Base-by-base conservation (phyloP, 1,284 basidiomycete species). In the Cryptococcus hybrid region DNA sequence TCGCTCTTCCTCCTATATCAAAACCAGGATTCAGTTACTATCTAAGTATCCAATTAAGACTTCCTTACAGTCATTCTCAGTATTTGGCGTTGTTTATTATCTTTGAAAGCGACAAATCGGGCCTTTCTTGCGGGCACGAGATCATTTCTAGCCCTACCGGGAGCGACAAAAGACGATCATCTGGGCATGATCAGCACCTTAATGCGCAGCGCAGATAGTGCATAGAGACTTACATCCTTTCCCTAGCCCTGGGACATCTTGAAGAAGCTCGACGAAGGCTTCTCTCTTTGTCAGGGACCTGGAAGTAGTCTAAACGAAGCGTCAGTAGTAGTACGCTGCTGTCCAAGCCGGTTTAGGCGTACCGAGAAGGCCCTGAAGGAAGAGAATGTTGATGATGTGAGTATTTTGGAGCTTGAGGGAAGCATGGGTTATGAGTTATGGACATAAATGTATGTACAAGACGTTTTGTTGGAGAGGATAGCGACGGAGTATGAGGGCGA, bases 171-270 rank as follows among this genome's bases (percentile, higher is more conserved):
- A 75, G 61, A 39, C 68, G 59, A 58, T 76, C 74, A 54, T 57
- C 73, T 74, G 52, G 5, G 13, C 81, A 3, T 85, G 84, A 66
- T 86, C 85, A 37, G 83, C 81, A 30, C 30, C 30, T 30, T 30
- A 4, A 4, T 30, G 30, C 43, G 12, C 9, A n/a, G 24, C 15
- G 18, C 12, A 50, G 2, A 50, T 5, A 5, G 6, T 50, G 35
- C 30, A 30, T 30, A 8, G 12, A 47, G 1, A 50, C 63, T 58
- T 38, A 65, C 63, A 65, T 5, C 52, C 56, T 37, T 53, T 49
- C 4, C 73, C 73, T 13, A 75, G 57, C 36, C 65, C 62, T 11
- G 63, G 61, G 35, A 73, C 66, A 56, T 73, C 67, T 30, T 67
- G 56, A 30, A 70, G 51, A 7, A 75, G 65, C 60, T 75, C 70